phyloP scores from a whole-genome alignment of 768 basidiomycete genomes.

The Mycena galericulata region DNA sequence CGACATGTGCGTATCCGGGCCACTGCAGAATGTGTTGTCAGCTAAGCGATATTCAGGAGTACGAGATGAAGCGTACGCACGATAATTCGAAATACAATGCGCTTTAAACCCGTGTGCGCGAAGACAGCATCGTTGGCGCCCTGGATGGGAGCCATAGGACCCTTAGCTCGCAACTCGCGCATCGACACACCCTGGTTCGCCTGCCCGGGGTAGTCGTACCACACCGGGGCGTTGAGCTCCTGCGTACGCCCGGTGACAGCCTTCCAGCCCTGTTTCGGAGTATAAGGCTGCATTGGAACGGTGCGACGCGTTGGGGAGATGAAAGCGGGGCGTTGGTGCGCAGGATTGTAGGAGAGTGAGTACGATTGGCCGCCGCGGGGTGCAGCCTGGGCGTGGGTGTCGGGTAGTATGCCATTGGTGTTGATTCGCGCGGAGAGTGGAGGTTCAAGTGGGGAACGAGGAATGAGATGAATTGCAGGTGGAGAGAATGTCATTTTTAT shows the following conservation, averaged over 20 bases:
- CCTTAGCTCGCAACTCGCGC: constrained; percentile 56
- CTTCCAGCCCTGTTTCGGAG: constrained; percentile 41
- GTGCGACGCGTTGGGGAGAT: constrained; percentile 47
- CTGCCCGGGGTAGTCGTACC: constrained; percentile 57
- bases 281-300: constrained; percentile 50
- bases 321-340: constrained; percentile 36
- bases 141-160: no score
- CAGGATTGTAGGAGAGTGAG: no score
- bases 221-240: constrained; percentile 44
- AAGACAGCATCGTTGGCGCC: no score
- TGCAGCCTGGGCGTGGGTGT: no score
- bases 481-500: no score
- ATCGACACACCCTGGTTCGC: constrained; percentile 57
- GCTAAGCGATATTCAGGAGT: neutral
- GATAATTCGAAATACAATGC: constrained; percentile 52
- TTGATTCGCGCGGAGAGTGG: no score
- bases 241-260: constrained; percentile 36
- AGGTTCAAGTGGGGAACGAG: no score
- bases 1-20: constrained; percentile 60
- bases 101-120: constrained; percentile 45
- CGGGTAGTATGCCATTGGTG: no score
- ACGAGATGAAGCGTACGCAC: constrained; percentile 43
- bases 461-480: no score
- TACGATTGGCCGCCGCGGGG: no score
- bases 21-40: constrained; percentile 47